Percentiles rank a stretch among this genome's conserved stretches.
These are phyloP conservation scores for Aquilaria malaccensis DNA, from an alignment of 345 rosid genomes.

Conservation along the genomic window DNA sequence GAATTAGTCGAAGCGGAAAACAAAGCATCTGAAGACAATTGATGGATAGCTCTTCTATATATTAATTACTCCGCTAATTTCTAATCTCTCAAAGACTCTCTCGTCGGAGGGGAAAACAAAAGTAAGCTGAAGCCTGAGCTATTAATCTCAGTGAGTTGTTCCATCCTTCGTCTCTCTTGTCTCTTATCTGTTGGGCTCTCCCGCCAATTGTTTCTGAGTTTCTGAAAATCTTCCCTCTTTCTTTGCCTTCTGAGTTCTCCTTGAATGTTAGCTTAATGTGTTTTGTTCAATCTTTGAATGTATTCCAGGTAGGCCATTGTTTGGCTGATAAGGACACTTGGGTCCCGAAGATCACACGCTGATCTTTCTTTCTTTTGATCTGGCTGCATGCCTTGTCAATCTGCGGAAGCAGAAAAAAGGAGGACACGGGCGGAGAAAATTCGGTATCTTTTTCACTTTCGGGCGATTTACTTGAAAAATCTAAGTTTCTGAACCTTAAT, in stretches of 20 bases:
- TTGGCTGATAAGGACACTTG: constrained; percentile 16
- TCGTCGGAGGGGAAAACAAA: constrained; percentile 1
- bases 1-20: constrained; percentile 3
- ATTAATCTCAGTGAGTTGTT: constrained; percentile 11
- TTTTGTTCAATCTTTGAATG: neutral
- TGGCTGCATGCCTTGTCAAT: constrained; percentile 15
- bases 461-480: constrained; percentile 7
- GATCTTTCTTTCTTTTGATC: constrained; percentile 34
- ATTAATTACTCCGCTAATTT: constrained; percentile 5
- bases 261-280: neutral
- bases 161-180: constrained; percentile 11
- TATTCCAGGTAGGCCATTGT: constrained; percentile 17
- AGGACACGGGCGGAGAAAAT: constrained; percentile 17
- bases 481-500: constrained; percentile 10
- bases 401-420: constrained; percentile 14
- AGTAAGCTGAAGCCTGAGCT: constrained; percentile 13
- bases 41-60: constrained; percentile 4
- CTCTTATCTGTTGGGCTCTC: constrained; percentile 18
- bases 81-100: neutral
- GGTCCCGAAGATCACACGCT: constrained; percentile 27
- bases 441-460: constrained; percentile 5
- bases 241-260: neutral
- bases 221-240: neutral
- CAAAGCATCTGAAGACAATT: constrained; percentile 10
- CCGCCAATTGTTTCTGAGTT: neutral